Conservation (phyloP, 768 basidiomycete species). For the Sistotremastrum suecicum region DNA sequence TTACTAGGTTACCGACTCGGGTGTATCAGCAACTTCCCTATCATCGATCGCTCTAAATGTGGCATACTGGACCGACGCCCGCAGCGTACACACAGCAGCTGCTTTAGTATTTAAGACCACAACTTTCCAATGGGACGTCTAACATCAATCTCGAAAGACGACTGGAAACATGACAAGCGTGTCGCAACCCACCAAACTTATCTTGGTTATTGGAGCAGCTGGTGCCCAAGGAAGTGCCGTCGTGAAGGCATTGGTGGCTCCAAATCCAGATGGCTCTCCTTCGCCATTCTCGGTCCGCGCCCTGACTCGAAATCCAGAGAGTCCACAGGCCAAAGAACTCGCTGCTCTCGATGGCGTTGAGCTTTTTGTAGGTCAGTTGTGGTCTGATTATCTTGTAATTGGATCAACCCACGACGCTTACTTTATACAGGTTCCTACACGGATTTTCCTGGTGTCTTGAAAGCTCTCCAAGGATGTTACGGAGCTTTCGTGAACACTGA, state of each 20-base stretch:
- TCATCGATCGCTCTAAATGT: no score
- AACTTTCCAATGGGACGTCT: no score
- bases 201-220: conserved; percentile 32
- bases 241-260: conserved; percentile 22
- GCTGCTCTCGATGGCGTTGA: conserved; percentile 22
- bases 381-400: background rate
- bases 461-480: conserved; percentile 22
- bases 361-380: conserved; percentile 19
- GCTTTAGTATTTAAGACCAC: no score
- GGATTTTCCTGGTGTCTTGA: conserved; percentile 16
- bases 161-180: no score
- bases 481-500: conserved; percentile 26
- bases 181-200: conserved; percentile 14
- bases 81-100: no score
- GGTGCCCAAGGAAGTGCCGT: conserved; percentile 31
- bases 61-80: no score
- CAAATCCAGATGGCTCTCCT: conserved; percentile 20
- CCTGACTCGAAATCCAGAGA: conserved; percentile 22
- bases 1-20: no score
- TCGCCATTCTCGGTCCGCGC: conserved; percentile 30
- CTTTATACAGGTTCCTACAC: conserved; percentile 16
- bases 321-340: conserved; percentile 21
- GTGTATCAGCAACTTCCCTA: no score
- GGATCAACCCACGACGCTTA: background rate
- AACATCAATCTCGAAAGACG: no score